phyloP scores from a whole-genome alignment of 345 rosid species.

The Melastoma malabathricum region DNA sequence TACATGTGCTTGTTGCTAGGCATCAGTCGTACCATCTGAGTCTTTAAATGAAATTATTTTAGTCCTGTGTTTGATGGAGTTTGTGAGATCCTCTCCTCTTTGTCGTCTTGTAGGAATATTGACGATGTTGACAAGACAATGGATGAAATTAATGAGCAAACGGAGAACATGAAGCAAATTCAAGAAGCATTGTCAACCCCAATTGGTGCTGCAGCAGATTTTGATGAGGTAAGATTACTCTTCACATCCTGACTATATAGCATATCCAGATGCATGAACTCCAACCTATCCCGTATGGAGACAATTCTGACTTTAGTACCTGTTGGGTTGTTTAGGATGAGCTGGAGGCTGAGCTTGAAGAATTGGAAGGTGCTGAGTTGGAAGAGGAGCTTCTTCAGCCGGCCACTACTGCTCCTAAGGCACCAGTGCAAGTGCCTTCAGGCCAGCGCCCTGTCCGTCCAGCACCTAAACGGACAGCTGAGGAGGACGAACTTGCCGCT shows the following conservation, averaged over 20 bases:
- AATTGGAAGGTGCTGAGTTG: constrained; percentile 84
- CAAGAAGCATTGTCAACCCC: constrained; percentile 85
- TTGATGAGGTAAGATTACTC: constrained; percentile 11
- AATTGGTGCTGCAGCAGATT: constrained; percentile 31
- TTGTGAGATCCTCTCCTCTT: background rate
- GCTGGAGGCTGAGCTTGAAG: constrained; percentile 87
- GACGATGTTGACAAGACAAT: constrained; percentile 93
- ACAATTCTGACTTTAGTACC: background rate
- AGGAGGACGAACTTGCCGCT: constrained; percentile 96
- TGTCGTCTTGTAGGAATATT: constrained; percentile 44
- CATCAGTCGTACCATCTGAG: too few relatives aligned
- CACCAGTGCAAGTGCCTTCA: constrained; percentile 54
- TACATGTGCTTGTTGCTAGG: too few relatives aligned
- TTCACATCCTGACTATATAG: background rate
- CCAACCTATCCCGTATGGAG: background rate
- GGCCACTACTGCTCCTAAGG: constrained; percentile 62
- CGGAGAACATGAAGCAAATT: constrained; percentile 19
- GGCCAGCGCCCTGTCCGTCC: constrained; percentile 60
- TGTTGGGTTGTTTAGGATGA: constrained; percentile 47
- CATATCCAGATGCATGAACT: background rate
- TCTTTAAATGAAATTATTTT: background rate
- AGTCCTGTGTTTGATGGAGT: background rate
- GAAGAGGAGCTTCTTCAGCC: constrained; percentile 95
- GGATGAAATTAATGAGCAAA: constrained; percentile 46
- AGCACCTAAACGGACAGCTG: constrained; percentile 53